A percentile compares a stretch with the other conserved stretches of the same genome.
These are phyloP conservation scores for Lasiodiplodia theobromae DNA, from an alignment of 2,329 filamentous ascomycete genomes.

Conservation along the genomic window DNA sequence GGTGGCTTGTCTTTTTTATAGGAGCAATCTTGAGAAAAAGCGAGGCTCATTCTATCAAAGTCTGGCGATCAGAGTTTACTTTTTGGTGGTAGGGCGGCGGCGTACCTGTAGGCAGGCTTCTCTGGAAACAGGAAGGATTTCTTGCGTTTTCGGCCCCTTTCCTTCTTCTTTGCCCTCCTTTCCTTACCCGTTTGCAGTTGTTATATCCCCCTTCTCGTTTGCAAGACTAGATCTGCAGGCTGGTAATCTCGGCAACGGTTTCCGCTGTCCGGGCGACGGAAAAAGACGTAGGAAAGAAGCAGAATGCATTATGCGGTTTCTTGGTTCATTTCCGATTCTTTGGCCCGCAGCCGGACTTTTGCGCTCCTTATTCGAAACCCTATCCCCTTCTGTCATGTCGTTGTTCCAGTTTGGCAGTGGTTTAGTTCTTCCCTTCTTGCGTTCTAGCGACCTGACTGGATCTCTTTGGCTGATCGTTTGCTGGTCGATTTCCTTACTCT, in stretches of 20 bases:
- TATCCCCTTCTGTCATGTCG: conserved; percentile 11
- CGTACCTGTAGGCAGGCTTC: conserved; percentile 23
- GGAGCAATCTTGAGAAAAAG: conserved; percentile 22
- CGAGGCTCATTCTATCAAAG: conserved; percentile 17
- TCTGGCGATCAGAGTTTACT: conserved; percentile 10
- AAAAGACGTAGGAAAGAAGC: conserved; percentile 10
- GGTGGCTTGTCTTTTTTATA: conserved; percentile 16
- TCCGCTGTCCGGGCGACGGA: conserved; percentile 10
- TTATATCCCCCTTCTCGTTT: not conserved
- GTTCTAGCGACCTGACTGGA: conserved; percentile 9
- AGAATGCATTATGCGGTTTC: conserved; percentile 16
- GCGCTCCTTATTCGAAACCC: conserved; percentile 11
- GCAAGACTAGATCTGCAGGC: conserved; percentile 9
- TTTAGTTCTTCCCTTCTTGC: not conserved
- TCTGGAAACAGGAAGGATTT: conserved; percentile 23
- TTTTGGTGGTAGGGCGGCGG: conserved; percentile 10
- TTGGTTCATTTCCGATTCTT: conserved; percentile 4
- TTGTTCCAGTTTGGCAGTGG: not conserved
- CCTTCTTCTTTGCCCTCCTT: not conserved
- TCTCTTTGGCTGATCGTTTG: conserved; percentile 7
- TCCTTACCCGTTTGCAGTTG: not conserved
- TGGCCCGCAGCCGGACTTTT: not conserved
- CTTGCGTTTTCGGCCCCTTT: conserved; percentile 1
- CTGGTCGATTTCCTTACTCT: conserved; percentile 1
- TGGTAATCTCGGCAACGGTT: not conserved